phyloP scores from a whole-genome alignment of 2,329 filamentous ascomycete genomes.

The Exophiala oligosperma region DNA sequence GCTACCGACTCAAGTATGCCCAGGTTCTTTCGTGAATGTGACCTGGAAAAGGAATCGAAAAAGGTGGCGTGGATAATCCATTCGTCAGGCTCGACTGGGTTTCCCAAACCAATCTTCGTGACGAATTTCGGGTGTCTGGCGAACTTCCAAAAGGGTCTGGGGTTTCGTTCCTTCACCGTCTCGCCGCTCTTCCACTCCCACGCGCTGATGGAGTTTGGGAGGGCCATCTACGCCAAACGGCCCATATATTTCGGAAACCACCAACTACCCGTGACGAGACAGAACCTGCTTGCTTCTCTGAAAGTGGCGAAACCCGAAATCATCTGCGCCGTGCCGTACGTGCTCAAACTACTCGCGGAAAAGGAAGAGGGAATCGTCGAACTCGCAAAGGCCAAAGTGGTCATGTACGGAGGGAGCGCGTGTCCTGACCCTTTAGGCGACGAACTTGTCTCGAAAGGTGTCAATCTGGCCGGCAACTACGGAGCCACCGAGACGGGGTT shows the following conservation, averaged over 20 bases:
- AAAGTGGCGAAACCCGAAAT: constrained; percentile 48
- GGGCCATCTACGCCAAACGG: constrained; percentile 53
- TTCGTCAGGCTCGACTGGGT: constrained; percentile 50
- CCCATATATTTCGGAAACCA: constrained; percentile 56
- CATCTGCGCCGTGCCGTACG: constrained; percentile 62
- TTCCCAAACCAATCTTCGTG: constrained; percentile 46
- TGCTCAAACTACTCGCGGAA: constrained; percentile 63
- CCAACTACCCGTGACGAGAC: constrained; percentile 54
- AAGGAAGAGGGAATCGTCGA: constrained; percentile 53
- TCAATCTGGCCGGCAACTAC: constrained; percentile 62
- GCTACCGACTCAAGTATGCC: not conserved
- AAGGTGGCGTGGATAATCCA: constrained; percentile 45
- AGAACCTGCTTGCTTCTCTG: constrained; percentile 49
- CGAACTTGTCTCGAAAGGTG: constrained; percentile 48
- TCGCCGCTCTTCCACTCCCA: constrained; percentile 61
- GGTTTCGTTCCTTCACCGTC: constrained; percentile 36
- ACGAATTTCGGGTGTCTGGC: constrained; percentile 34
- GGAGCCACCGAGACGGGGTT: constrained; percentile 68
- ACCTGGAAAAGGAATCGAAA: constrained; percentile 16
- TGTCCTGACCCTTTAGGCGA: constrained; percentile 55
- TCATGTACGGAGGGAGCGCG: constrained; percentile 64
- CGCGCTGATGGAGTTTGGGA: constrained; percentile 56
- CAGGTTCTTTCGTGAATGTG: constrained; percentile 7
- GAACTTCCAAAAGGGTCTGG: constrained; percentile 15
- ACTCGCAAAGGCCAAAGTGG: constrained; percentile 53